phyloP scores from a whole-genome alignment of 306 rosid species.

The Cotoneaster glaucophyllus region DNA sequence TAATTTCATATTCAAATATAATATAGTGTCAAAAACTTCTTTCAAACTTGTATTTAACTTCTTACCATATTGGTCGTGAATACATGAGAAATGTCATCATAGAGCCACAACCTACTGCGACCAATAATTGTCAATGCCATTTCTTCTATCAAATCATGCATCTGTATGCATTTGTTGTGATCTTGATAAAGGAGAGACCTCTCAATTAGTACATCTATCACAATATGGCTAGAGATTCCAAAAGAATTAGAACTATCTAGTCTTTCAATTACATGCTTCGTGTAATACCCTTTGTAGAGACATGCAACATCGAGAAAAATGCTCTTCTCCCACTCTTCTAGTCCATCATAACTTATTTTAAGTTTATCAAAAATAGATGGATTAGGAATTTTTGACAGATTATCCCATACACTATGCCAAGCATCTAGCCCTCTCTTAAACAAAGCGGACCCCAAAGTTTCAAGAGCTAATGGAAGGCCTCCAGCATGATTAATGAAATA shows the following conservation, averaged over 20 bases:
- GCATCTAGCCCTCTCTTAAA: constrained; percentile 6
- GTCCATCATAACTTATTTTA: constrained; percentile 28
- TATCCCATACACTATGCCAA: constrained; percentile 24
- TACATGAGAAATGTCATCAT: too few species aligned
- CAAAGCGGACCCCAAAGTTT: constrained; percentile 17
- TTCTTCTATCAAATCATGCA: constrained; percentile 10
- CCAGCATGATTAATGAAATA: neutral
- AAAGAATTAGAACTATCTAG: neutral
- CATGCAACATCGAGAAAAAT: neutral
- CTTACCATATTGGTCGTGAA: neutral
- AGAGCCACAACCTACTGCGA: too few species aligned
- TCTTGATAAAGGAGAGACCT: neutral
- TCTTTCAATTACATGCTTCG: constrained; percentile 1
- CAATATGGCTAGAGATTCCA: neutral
- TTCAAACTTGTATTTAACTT: neutral
- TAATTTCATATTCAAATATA: neutral
- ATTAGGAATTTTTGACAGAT: neutral
- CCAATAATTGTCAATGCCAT: constrained; percentile 7
- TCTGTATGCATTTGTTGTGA: neutral
- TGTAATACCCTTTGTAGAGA: neutral
- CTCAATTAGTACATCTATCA: neutral
- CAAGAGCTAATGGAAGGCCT: constrained; percentile 32
- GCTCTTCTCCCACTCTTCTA: constrained; percentile 13
- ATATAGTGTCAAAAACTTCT: neutral
- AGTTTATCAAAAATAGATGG: constrained; percentile 3